A percentile compares a stretch with the other conserved stretches of the same genome.
Evolutionary conservation across 1,284 basidiomycete species (phyloP).

Genomic region (Taiwanofungus camphoratus): DNA sequence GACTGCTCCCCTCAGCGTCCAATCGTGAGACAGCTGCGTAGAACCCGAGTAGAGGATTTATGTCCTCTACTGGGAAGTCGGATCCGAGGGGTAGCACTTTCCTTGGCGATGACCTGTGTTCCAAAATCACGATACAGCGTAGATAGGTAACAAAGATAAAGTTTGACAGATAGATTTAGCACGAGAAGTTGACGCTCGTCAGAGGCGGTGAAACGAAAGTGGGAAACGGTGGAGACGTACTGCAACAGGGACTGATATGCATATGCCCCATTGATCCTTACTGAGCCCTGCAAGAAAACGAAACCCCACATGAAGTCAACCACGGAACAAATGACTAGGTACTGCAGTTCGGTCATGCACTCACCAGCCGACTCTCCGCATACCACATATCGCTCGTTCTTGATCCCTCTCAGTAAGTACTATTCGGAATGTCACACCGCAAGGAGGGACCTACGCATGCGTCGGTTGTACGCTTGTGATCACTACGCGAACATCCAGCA

Average conservation of each 20-base stretch:
- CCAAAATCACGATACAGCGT: slow-evolving; percentile 7
- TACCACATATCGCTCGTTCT: slow-evolving; percentile 91
- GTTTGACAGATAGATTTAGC: too few species aligned
- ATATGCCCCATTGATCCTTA: slow-evolving; percentile 82
- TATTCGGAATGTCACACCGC: neutral
- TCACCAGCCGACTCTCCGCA: slow-evolving; percentile 71
- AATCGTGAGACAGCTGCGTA: slow-evolving; percentile 82
- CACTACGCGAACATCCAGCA: slow-evolving; percentile 40
- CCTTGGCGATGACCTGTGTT: slow-evolving; percentile 42
- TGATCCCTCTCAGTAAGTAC: slow-evolving; percentile 6
- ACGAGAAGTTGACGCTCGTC: too few species aligned
- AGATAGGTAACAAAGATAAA: neutral
- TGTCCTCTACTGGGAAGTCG: slow-evolving; percentile 87
- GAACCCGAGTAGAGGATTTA: slow-evolving; percentile 78
- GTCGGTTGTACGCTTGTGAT: slow-evolving; percentile 93
- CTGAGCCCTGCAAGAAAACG: slow-evolving; percentile 49
- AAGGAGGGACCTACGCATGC: slow-evolving; percentile 57
- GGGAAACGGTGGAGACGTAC: slow-evolving; percentile 37
- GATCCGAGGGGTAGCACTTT: slow-evolving; percentile 75
- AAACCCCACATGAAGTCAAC: neutral
- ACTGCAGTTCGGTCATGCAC: slow-evolving; percentile 13
- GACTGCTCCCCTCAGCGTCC: slow-evolving; percentile 64
- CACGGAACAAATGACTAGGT: neutral
- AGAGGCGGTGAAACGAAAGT: too few species aligned
- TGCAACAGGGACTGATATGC: slow-evolving; percentile 77